phyloP scores from a whole-genome alignment of 176 grass and related monocot species.

The Oryza longistaminata region DNA sequence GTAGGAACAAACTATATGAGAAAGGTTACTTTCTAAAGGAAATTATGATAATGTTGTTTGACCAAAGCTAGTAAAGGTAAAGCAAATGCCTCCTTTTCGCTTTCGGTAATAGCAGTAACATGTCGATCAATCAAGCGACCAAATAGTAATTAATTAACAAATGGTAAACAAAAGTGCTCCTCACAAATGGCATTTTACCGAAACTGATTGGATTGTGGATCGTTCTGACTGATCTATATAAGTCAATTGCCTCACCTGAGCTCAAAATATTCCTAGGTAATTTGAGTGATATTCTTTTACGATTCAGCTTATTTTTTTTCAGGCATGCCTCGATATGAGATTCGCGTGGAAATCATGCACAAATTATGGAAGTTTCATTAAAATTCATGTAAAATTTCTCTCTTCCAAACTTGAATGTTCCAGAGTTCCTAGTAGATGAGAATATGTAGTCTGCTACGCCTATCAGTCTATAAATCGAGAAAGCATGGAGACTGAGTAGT shows the following conservation, averaged over 20 bases:
- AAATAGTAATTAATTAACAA: no score
- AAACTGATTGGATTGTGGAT: neutral
- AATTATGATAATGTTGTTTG: conserved; percentile 8
- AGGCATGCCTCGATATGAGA: neutral
- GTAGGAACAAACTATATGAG: neutral
- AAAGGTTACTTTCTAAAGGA: neutral
- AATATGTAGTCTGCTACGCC: neutral
- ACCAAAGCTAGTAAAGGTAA: conserved; percentile 1
- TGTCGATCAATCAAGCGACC: neutral
- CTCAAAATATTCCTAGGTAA: neutral
- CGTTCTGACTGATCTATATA: neutral
- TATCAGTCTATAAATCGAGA: neutral
- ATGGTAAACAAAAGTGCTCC: neutral
- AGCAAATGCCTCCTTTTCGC: neutral
- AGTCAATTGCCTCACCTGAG: no score
- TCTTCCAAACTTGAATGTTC: neutral
- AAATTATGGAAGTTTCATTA: neutral
- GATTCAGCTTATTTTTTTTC: neutral
- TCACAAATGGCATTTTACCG: neutral
- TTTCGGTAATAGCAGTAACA: neutral
- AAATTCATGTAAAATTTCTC: neutral
- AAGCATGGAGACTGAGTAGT: neutral
- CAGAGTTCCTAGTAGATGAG: neutral
- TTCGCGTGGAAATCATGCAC: neutral
- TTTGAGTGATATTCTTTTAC: neutral